Base-by-base conservation (phyloP, 1,139 yeast species). In the Arxiozyma heterogenica region DNA sequence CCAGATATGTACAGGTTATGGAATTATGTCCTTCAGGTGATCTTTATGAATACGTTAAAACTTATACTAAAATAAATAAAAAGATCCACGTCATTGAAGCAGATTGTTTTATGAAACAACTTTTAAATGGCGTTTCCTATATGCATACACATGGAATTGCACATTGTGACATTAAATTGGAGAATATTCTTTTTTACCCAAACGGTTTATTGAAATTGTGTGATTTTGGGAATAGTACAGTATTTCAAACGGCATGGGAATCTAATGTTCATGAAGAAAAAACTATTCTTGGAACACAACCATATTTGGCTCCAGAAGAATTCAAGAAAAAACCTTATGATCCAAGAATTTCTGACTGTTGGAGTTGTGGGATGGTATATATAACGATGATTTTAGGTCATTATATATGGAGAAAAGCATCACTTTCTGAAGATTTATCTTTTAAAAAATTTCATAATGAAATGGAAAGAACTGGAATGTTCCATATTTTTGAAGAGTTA, bases 11-110 rank as follows among this genome's bases (percentile, higher is more conserved):
- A 45, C 87, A 83, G 64, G 84, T 85, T 15, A 82, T 84, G 89
- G 88, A 83, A 63, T 84, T 81, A 63, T 81, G 87, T 53, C 78
- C 83, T 3, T 84, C 86, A 51, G 91, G 93, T 39, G 89, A 85
- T 66, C 70, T 86, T 46, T 84, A 76, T 60, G 66, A 79, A 1
- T 66, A 77, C 45, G 71, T 78, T 25, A 59, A 64, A 6, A 56
- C 60, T 20, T 57, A 59, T 17, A 56, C 61, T 5, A 60, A 61
- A 44, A 51, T 51, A 12, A 61, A 61, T 4, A 67, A 67, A 17
- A 73, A 72, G 0, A 59, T 78, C 11, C 76, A 78, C 54, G 73
- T 79, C 4, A 69, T 78, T 23, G 88, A 83, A 64, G 75, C 83
- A 41, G 89, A 84, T 64, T 84, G 90, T 64, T 81, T 82, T 60